Percentiles rank a stretch among this genome's conserved stretches.
Conservation (phyloP, 148 eudicot species). For the Silene conica region DNA sequence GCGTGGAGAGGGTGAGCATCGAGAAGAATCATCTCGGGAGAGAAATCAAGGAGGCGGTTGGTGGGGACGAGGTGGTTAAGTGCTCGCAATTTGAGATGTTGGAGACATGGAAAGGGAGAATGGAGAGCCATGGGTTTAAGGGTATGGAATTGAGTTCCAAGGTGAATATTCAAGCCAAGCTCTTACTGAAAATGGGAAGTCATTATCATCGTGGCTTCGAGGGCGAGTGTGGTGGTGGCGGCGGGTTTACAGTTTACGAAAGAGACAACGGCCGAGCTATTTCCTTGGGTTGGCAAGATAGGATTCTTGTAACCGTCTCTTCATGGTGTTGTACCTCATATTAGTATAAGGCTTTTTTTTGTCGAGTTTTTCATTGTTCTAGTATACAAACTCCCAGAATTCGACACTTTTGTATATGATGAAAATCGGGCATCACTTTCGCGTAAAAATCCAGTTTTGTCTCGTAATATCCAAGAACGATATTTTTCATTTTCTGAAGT, state of each 20-base stretch:
- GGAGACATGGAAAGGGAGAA: conserved; percentile 69
- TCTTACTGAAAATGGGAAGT: conserved; percentile 55
- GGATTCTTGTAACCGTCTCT: conserved; percentile 52
- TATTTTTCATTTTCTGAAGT: too few species aligned
- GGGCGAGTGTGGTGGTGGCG: conserved; percentile 37
- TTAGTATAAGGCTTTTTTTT: too few species aligned
- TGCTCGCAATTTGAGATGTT: conserved; percentile 40
- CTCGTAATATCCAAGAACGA: too few species aligned
- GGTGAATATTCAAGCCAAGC: conserved; percentile 58
- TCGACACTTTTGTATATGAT: too few species aligned
- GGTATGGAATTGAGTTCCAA: conserved; percentile 55
- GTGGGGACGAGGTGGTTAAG: conserved; percentile 23
- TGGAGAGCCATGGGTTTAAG: conserved; percentile 55
- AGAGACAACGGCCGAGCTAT: conserved; percentile 44
- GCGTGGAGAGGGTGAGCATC: conserved; percentile 54
- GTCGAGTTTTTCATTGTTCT: too few species aligned
- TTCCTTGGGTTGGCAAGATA: conserved; percentile 73
- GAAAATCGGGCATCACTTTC: too few species aligned
- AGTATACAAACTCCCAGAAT: too few species aligned
- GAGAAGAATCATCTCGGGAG: conserved; percentile 64
- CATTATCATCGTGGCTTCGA: conserved; percentile 46
- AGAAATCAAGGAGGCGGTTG: conserved; percentile 51
- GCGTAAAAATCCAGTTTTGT: too few species aligned
- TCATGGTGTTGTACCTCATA: conserved; percentile 36
- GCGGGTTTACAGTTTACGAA: conserved; percentile 56